These are phyloP conservation scores for Fraxinus angustifolia DNA, from an alignment of 305 asterid genomes.

Conservation along the genomic window DNA sequence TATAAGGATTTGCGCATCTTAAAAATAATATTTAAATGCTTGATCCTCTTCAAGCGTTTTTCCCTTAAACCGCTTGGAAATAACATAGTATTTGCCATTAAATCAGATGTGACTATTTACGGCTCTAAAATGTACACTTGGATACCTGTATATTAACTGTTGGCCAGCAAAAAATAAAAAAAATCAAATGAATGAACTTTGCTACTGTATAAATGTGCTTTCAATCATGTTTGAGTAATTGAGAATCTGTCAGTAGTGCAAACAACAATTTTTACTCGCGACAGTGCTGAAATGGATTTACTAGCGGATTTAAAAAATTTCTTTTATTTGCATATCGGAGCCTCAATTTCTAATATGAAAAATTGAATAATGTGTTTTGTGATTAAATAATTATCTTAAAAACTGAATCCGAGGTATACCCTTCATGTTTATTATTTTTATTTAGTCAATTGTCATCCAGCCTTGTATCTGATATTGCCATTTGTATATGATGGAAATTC, in stretches of 20 bases:
- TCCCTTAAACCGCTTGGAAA: slow-evolving; percentile 3
- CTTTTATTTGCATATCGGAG: neutral
- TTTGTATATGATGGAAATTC: neutral
- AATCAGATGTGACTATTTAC: neutral
- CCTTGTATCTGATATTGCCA: neutral
- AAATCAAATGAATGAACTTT: neutral
- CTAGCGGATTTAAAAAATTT: neutral
- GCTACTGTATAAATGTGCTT: neutral
- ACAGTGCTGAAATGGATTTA: neutral
- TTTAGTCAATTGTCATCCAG: slow-evolving; percentile 3
- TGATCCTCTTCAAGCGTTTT: slow-evolving; percentile 1
- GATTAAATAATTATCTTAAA: neutral
- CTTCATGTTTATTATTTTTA: neutral
- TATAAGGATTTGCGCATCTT: neutral
- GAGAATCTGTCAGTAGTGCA: neutral
- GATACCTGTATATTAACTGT: slow-evolving; percentile 9
- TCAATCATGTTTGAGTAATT: neutral
- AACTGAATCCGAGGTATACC: neutral
- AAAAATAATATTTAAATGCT: slow-evolving; percentile 4
- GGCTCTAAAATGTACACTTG: neutral
- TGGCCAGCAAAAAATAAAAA: neutral
- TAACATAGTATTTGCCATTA: neutral
- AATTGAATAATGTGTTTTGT: neutral
- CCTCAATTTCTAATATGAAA: neutral
- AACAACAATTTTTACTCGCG: neutral